Base-by-base conservation (phyloP, 768 basidiomycete species). In the Russula lepida region DNA sequence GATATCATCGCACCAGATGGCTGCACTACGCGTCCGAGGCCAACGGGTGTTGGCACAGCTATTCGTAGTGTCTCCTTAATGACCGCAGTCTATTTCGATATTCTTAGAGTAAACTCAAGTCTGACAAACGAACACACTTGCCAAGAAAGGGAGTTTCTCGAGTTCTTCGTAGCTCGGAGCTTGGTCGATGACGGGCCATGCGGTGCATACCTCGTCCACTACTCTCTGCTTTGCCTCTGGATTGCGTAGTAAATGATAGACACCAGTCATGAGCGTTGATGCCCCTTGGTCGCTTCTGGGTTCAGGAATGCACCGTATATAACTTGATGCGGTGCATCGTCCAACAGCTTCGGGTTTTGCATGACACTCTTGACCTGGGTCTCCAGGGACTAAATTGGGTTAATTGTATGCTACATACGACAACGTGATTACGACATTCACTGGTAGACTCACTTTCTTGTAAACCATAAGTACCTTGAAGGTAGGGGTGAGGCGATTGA, bases 61-160 rank as follows among this genome's bases (percentile, higher is more conserved):
- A 62, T n/a, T 5, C 57, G 61, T 2, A 59, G 37, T 15, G 52
- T n/a, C 46, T 62, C 61, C 5, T 62, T 62, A 27, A 62, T 62
- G 19, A 59, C 61, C 0, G 57, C 61, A 6, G 57, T 59, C 61
- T 62, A 37, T 30, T n/a, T 48, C 43, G n/a, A n/a, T 4, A n/a
- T 49, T 5, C n/a, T 58, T 8, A 51, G 28, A 54, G 1, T 6
- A 19, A 25, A n/a, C 6, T 6, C 12, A 6, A n/a, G 15, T 17
- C 17, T 7, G 7, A 41, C 2, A 41, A 3, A 13, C 8, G 8
- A n/a, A 48, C 4, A 1, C 1, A 62, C 61, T 53, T 52, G 46
- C 61, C 30, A 62, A 30, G 30, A 53, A 59, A 1, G 61, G 61
- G 13, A 62, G 61, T 15, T 28, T 58, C 30, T 62, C 61, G 28